phyloP scores from a whole-genome alignment of 176 grass and related monocot genomes.

The Alloteropsis semialata region DNA sequence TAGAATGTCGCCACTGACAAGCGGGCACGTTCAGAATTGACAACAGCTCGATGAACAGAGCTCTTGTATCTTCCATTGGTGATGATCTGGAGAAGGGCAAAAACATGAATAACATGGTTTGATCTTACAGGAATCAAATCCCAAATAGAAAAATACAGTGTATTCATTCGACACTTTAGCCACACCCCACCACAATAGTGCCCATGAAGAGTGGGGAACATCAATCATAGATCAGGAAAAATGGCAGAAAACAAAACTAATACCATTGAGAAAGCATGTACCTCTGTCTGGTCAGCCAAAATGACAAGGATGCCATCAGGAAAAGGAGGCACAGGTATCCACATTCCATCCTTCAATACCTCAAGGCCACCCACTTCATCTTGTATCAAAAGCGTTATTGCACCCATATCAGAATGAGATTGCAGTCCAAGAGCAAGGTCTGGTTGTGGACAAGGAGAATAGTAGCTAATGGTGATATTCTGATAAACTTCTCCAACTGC shows the following conservation, averaged over 20 bases:
- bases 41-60: constrained; percentile 73
- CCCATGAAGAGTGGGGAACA: background rate
- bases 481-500: constrained; percentile 86
- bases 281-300: constrained; percentile 89
- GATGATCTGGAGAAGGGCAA: constrained; percentile 58
- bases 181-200: background rate
- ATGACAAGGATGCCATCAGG: constrained; percentile 73
- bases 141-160: background rate
- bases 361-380: constrained; percentile 92
- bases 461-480: constrained; percentile 95
- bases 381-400: constrained; percentile 91
- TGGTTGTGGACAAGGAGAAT: constrained; percentile 87
- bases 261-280: constrained; percentile 31
- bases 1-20: constrained; percentile 92
- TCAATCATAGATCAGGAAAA: background rate
- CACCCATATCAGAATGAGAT: constrained; percentile 97
- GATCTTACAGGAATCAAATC: background rate
- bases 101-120: background rate
- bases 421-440: constrained; percentile 93
- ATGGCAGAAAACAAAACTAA: background rate
- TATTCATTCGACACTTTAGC: background rate
- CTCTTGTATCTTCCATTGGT: constrained; percentile 84
- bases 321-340: constrained; percentile 62
- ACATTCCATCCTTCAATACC: constrained; percentile 80
- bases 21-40: constrained; percentile 59